phyloP scores from a whole-genome alignment of 345 rosid species.

The Brassica juncea region DNA sequence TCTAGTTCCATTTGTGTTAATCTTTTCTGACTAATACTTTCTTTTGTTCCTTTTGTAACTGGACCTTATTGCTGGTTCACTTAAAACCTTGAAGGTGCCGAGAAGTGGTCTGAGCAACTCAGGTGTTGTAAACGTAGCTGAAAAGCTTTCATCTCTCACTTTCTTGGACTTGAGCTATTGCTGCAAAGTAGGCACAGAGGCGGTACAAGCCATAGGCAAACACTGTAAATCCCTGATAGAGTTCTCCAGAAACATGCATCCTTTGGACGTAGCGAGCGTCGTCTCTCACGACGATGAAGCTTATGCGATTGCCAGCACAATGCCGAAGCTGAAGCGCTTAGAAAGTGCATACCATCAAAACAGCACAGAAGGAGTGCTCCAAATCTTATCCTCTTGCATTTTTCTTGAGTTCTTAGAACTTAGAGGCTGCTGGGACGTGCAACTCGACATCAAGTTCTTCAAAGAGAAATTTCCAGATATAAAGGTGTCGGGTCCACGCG shows the following conservation, averaged over 20 bases:
- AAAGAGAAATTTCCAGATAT: constrained; percentile 67
- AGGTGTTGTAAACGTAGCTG: constrained; percentile 62
- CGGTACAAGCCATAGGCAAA: constrained; percentile 70
- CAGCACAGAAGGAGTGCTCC: constrained; percentile 58
- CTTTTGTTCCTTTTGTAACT: constrained; percentile 14
- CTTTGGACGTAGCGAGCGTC: constrained; percentile 46
- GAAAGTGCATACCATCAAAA: constrained; percentile 69
- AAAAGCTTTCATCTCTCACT: constrained; percentile 59
- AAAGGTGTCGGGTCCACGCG: constrained; percentile 69
- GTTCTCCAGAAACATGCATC: constrained; percentile 79
- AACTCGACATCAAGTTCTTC: constrained; percentile 58
- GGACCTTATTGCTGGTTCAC: constrained; percentile 58
- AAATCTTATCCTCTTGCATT: constrained; percentile 57
- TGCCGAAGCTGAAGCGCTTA: constrained; percentile 76
- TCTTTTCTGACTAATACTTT: not conserved
- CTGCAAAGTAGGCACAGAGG: constrained; percentile 57
- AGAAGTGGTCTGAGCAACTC: constrained; percentile 66
- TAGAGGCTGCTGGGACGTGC: constrained; percentile 87
- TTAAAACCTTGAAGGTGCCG: constrained; percentile 60
- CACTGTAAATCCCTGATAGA: constrained; percentile 64
- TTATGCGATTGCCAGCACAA: constrained; percentile 66
- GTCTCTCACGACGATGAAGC: constrained; percentile 73
- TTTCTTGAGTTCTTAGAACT: constrained; percentile 71
- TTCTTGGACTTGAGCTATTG: constrained; percentile 89
- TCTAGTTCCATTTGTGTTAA: not conserved